Base-by-base conservation (phyloP, 768 basidiomycete genomes). In the Boletus rex-veris region DNA sequence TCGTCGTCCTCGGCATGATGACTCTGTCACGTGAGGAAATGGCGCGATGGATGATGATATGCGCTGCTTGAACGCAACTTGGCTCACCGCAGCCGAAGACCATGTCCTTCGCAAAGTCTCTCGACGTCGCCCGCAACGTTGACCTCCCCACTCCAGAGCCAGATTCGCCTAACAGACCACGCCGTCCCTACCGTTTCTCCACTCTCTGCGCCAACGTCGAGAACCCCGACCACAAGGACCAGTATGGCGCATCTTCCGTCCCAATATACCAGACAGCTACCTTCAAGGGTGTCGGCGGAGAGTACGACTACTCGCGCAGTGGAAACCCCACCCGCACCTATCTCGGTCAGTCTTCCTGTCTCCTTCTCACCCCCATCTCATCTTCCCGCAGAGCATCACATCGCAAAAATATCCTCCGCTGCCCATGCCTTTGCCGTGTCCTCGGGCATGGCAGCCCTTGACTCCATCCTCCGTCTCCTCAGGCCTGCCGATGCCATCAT, bases 251-350 rank as follows among this genome's bases (percentile, higher is more conserved):
- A 54, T 92, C 90, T 61, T 89, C 88, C 7, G 92, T 98, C 2
- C 97, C 97, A 19, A 98, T 99, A 72, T 99, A 98, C 73, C 97
- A 98, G 74, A 89, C 93, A 1, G 84, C 97, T 8, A 99, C 97
- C 0, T 98, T 99, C 83, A 98, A 98, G 75, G 97, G 96, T 43
- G 75, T 96, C 40, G 80, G 78, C 16, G 90, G 88, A 48, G 81
- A 86, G 63, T 99, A 94, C 67, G 96, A 98, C 73, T 99, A 98
- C 73, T 80, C 90, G 12, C 80, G 97, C 55, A 93, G 91, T 64
- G 97, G 97, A 30, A 99, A 99, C 71, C 97, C 97, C 3, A 99
- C 97, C 8, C 79, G 97, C 68, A 93, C 85, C 47, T 93, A 97
- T 72, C 82, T 99, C 54, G 91, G 96, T 97, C 58, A 54, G 81